phyloP scores from a whole-genome alignment of 768 basidiomycete genomes.

The Crucibulum laeve region DNA sequence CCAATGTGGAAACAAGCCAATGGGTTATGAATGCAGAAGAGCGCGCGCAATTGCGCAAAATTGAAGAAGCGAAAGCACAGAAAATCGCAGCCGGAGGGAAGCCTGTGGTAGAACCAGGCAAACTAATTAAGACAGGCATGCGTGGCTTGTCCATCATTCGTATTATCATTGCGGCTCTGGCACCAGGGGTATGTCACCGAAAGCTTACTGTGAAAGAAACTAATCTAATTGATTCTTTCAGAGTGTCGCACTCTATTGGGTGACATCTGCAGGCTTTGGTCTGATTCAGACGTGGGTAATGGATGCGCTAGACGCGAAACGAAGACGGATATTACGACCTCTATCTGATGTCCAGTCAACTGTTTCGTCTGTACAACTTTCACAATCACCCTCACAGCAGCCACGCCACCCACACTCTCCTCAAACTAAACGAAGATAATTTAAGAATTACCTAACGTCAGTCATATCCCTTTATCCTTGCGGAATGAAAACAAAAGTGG shows the following conservation, averaged over 20 bases:
- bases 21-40: conserved; percentile 67
- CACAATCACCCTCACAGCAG: too few species aligned
- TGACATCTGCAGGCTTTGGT: conserved; percentile 71
- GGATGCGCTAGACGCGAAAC: conserved; percentile 55
- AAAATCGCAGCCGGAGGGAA: conserved; percentile 41
- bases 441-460: conserved; percentile 16
- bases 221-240: conserved; percentile 18
- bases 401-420: too few species aligned
- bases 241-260: conserved; percentile 75
- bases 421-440: background rate
- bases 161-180: conserved; percentile 62
- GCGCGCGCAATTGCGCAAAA: conserved; percentile 41
- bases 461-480: conserved; percentile 5
- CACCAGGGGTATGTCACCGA: conserved; percentile 58
- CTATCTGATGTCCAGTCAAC: background rate
- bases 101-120: conserved; percentile 36
- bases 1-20: conserved; percentile 72
- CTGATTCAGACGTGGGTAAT: conserved; percentile 71
- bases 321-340: conserved; percentile 17
- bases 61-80: conserved; percentile 44
- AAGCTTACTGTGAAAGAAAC: conserved; percentile 1
- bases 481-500: conserved; percentile 75
- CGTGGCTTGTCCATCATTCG: conserved; percentile 58
- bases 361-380: background rate
- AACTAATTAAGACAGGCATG: conserved; percentile 49